These are phyloP conservation scores for Fusarium nisikadoi DNA, from an alignment of 2,329 filamentous ascomycete genomes.

Conservation along the genomic window DNA sequence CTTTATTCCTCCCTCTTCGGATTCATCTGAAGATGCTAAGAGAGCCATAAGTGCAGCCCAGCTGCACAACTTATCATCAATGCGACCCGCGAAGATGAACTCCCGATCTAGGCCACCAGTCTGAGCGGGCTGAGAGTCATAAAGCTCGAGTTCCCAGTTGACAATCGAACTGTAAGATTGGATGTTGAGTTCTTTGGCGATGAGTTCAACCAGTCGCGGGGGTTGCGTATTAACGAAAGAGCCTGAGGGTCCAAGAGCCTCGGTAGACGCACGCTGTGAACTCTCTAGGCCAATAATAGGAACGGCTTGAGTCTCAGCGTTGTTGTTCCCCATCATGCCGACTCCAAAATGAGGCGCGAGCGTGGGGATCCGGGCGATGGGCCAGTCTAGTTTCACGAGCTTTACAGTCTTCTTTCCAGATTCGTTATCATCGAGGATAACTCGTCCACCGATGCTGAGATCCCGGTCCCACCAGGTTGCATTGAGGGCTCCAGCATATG, in stretches of 20 bases:
- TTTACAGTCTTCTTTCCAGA: constrained; percentile 81
- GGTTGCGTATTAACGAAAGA: constrained; percentile 88
- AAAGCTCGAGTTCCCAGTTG: constrained; percentile 98
- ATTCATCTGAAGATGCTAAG: constrained; percentile 70
- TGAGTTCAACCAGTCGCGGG: constrained; percentile 82
- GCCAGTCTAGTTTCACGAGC: constrained; percentile 93
- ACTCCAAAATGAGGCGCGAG: constrained; percentile 94
- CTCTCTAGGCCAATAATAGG: constrained; percentile 92
- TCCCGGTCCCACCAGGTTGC: constrained; percentile 98
- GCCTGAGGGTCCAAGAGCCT: constrained; percentile 68
- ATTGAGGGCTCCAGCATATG: constrained; percentile 89
- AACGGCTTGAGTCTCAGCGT: constrained; percentile 92
- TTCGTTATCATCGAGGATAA: constrained; percentile 79
- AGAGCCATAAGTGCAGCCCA: constrained; percentile 90
- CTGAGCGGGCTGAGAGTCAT: constrained; percentile 86
- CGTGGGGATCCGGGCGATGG: constrained; percentile 90
- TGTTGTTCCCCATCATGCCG: constrained; percentile 73
- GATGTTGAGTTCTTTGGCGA: constrained; percentile 81
- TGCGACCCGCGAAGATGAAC: constrained; percentile 93
- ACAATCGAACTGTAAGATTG: constrained; percentile 77
- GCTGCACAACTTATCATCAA: constrained; percentile 97
- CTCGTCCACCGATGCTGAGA: constrained; percentile 87
- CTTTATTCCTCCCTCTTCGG: constrained; percentile 78
- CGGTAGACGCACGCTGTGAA: constrained; percentile 54
- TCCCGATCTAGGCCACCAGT: constrained; percentile 89